Evolutionary conservation across 768 basidiomycete species (phyloP), one percentile per base, ranked within the genome.

Genomic region (Suillus spraguei): DNA sequence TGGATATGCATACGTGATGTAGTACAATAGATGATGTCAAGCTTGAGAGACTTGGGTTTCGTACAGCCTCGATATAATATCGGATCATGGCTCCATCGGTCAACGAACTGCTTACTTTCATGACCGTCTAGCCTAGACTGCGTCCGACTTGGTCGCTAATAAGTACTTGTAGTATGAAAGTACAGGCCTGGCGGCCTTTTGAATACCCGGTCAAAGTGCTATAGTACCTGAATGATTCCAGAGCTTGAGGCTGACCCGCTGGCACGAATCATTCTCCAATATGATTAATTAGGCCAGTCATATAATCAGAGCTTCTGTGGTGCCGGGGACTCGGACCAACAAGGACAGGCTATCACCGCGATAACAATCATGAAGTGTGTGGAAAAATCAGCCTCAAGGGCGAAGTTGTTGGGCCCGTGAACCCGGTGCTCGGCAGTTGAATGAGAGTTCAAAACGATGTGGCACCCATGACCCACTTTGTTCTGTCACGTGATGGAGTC

Each of bases 161-260:
- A 28, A 28, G 28, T 28, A 28, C 38, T 24, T 24, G 28, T 58
- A 5, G 39, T 28, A 58, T 28, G 55, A 38, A 56, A 20, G 28
- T 38, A 58, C 56, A 58, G 56, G 38, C 28, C 28, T 28, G 56
- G 39, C 24, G 56, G 56, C 17, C 11, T 41, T 58, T 58, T 32
- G 39, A 49, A 56, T 28, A 17, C 16, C 28, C 16, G 49, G 59
- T 22, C 17, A 60, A 42, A 49, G 59, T 32, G 33, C 20, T 53
- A 20, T 22, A 61, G 46, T n/a, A 42, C 32, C 28, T 28, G 28
- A 28, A 13, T 24, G 20, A 53, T 62, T 56, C 52, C n/a, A n/a
- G 10, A 53, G 28, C 50, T 16, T 50, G 49, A 50, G 49, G 11
- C n/a, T 47, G 46, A 22, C 22, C n/a, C 44, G 13, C 49, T 49